Conservation (phyloP, 2,329 filamentous ascomycete species). For the Neopestalotiopsis clavispora region DNA sequence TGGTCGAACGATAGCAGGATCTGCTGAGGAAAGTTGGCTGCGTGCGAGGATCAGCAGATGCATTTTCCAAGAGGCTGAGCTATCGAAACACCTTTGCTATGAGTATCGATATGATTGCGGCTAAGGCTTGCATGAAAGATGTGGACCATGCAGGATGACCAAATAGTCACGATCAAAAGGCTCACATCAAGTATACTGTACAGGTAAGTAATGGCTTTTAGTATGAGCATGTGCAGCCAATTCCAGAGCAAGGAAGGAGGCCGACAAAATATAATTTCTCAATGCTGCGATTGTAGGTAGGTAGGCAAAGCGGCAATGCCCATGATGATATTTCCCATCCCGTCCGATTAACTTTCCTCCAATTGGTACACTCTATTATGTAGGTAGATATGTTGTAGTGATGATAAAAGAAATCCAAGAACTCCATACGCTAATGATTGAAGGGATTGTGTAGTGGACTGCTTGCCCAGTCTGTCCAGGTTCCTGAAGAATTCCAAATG, state of each 20-base stretch:
- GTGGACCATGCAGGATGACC: background rate
- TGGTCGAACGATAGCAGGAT: too few species aligned
- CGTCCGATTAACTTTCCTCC: slow-evolving; percentile 1
- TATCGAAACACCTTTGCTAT: too few species aligned
- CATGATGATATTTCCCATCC: background rate
- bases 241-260: background rate
- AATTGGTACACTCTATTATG: slow-evolving; percentile 5
- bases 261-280: background rate
- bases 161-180: background rate
- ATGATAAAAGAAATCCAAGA: background rate
- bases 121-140: background rate
- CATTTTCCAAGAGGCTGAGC: too few species aligned
- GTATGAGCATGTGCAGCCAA: background rate
- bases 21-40: too few species aligned
- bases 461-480: background rate
- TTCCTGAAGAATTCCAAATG: background rate
- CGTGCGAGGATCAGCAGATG: too few species aligned
- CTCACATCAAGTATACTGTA: background rate
- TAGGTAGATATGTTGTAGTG: background rate
- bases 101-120: too few species aligned
- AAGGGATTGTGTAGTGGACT: slow-evolving; percentile 4
- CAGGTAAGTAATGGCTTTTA: background rate
- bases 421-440: slow-evolving; percentile 11
- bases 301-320: background rate
- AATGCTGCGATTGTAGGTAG: background rate